These are phyloP conservation scores for Cyberlindnera saturnus DNA, from an alignment of 805 yeast species.

Conservation along the genomic window DNA sequence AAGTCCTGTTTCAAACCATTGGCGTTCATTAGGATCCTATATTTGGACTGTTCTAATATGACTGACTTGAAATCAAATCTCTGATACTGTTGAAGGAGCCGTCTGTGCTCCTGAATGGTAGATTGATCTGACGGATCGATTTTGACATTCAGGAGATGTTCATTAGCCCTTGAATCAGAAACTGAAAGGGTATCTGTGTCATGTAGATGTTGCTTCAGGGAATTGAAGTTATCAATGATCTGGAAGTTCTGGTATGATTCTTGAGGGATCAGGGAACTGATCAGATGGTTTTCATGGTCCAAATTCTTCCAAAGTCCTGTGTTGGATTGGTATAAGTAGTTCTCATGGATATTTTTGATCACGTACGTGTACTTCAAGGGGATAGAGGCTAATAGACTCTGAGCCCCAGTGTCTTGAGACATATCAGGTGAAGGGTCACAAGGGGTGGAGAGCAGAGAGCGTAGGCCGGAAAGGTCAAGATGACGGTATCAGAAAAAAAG, in stretches of 20 bases:
- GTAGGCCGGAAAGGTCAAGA: too few species aligned
- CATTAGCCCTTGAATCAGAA: constrained; percentile 9
- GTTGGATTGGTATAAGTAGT: constrained; percentile 16
- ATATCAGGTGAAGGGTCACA: too few species aligned
- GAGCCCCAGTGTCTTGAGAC: constrained; percentile 13
- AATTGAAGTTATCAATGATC: constrained; percentile 19
- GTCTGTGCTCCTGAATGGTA: constrained; percentile 27
- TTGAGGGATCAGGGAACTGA: constrained; percentile 3
- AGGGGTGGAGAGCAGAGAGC: too few species aligned
- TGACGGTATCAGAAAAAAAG: too few species aligned
- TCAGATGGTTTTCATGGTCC: constrained; percentile 9
- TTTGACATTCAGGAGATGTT: constrained; percentile 6
- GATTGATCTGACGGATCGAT: constrained; percentile 17
- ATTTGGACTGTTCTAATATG: constrained; percentile 9
- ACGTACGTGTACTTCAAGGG: constrained; percentile 20
- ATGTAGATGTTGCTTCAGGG: neutral
- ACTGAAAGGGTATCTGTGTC: neutral
- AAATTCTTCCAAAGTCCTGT: constrained; percentile 17
- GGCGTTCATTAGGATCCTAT: constrained; percentile 4
- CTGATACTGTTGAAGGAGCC: constrained; percentile 29
- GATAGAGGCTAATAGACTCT: constrained; percentile 43
- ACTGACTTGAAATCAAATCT: constrained; percentile 24
- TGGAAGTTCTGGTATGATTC: constrained; percentile 2
- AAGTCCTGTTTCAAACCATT: constrained; percentile 7
- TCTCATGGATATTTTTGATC: constrained; percentile 3